phyloP scores from a whole-genome alignment of 2,329 filamentous ascomycete genomes.

The Hymenoscyphus albidus region DNA sequence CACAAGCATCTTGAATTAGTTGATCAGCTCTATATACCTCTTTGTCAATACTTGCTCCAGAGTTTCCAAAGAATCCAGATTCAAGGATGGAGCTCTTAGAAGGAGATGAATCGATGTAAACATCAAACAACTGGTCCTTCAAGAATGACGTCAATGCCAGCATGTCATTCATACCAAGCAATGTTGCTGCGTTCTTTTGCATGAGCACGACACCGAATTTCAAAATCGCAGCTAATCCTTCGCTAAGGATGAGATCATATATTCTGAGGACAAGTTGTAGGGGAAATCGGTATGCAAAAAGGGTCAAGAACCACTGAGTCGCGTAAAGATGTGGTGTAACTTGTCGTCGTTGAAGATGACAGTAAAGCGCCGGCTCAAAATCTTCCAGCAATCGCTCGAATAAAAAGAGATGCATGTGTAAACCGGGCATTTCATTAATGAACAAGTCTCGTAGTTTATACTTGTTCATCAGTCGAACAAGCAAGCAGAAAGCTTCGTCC shows the following conservation, averaged over 20 bases:
- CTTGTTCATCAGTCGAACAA: constrained; percentile 94
- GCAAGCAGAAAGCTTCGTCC: constrained; percentile 90
- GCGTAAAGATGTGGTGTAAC: constrained; percentile 92
- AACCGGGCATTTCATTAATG: constrained; percentile 89
- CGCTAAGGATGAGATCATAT: constrained; percentile 90
- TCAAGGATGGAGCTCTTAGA: constrained; percentile 91
- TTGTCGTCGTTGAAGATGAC: constrained; percentile 81
- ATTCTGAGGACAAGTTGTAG: constrained; percentile 93
- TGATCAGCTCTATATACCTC: constrained; percentile 94
- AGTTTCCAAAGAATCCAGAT: constrained; percentile 94
- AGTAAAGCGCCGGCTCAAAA: constrained; percentile 88
- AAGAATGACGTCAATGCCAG: constrained; percentile 80
- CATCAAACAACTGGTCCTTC: constrained; percentile 92
- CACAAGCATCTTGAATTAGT: constrained; percentile 87
- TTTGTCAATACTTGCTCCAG: constrained; percentile 83
- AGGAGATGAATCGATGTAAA: constrained; percentile 91
- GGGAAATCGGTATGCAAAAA: constrained; percentile 98
- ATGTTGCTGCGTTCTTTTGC: constrained; percentile 80
- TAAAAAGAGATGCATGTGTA: constrained; percentile 90
- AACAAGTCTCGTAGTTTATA: constrained; percentile 92
- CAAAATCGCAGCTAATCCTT: constrained; percentile 87
- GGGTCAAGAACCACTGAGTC: constrained; percentile 96
- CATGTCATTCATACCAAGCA: constrained; percentile 90
- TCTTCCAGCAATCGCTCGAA: constrained; percentile 95
- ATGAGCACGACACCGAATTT: constrained; percentile 95